A percentile compares a stretch with the other conserved stretches of the same genome.
Conservation (phyloP, 2,329 filamentous ascomycete species). For the Alternaria novae-zelandiae region DNA sequence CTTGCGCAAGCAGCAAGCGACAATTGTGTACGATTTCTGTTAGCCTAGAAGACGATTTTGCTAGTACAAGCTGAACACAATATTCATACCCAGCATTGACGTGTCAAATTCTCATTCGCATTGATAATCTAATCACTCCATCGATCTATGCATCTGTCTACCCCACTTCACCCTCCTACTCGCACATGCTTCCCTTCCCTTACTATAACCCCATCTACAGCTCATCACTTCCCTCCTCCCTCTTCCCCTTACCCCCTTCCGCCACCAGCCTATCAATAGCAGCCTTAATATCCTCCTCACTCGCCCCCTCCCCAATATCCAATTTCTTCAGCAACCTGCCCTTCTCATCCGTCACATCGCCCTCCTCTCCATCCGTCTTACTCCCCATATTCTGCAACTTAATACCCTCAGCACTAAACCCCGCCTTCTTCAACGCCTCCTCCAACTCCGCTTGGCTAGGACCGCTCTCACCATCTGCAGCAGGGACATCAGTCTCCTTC, state of each 20-base stretch:
- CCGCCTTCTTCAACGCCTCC: slow-evolving; percentile 41
- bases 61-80: too few species aligned
- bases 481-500: slow-evolving; percentile 33
- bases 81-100: too few species aligned
- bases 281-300: slow-evolving; percentile 54
- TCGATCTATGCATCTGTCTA: too few species aligned
- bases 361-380: slow-evolving; percentile 19
- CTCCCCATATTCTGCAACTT: slow-evolving; percentile 27
- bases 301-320: slow-evolving; percentile 33
- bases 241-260: background rate
- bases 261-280: slow-evolving; percentile 52
- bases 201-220: too few species aligned
- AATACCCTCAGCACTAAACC: slow-evolving; percentile 35
- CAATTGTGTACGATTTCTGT: too few species aligned
- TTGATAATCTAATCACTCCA: too few species aligned
- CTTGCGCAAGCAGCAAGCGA: too few species aligned
- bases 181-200: too few species aligned
- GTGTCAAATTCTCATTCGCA: too few species aligned
- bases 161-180: too few species aligned
- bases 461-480: slow-evolving; percentile 26
- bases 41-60: too few species aligned
- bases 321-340: slow-evolving; percentile 33
- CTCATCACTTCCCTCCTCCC: slow-evolving; percentile 27
- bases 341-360: background rate
- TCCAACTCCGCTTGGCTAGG: slow-evolving; percentile 38